These are phyloP conservation scores for Boletus pseudo-olivaceus DNA, from an alignment of 768 basidiomycete species.

Conservation along the genomic window DNA sequence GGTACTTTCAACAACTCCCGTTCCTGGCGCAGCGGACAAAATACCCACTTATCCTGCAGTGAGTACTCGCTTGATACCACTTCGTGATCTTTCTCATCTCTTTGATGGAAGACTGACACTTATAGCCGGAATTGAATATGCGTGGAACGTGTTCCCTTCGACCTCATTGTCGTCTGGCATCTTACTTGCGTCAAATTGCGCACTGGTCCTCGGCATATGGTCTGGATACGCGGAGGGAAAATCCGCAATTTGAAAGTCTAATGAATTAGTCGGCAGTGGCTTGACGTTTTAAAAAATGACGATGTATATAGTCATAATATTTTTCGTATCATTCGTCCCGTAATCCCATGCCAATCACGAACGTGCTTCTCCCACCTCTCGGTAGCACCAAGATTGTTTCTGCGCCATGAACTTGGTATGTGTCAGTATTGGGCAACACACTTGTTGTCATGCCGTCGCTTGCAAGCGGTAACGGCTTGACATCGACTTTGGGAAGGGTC, in stretches of 20 bases:
- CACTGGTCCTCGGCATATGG: constrained; percentile 55
- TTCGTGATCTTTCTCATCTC: not conserved
- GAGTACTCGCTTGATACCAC: constrained; percentile 22
- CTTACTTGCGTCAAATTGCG: constrained; percentile 48
- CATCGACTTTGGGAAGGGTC: constrained; percentile 65
- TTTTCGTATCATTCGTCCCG: constrained; percentile 15
- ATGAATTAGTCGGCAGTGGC: not conserved
- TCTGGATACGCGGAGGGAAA: constrained; percentile 44
- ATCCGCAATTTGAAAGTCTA: constrained; percentile 1
- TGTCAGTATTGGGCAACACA: constrained; percentile 65
- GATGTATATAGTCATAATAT: constrained; percentile 1
- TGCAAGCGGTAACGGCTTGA: constrained; percentile 55
- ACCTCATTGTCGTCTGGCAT: constrained; percentile 61
- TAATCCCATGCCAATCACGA: constrained; percentile 69
- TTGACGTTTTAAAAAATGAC: not conserved
- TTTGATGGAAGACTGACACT: constrained; percentile 49
- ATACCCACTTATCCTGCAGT: constrained; percentile 64
- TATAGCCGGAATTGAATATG: constrained; percentile 67
- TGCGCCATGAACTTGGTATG: constrained; percentile 82
- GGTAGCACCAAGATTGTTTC: constrained; percentile 80
- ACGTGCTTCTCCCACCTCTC: constrained; percentile 76
- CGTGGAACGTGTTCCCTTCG: constrained; percentile 88
- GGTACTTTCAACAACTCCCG: constrained; percentile 92
- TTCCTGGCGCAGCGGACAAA: constrained; percentile 74
- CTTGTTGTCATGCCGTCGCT: constrained; percentile 56